These are phyloP conservation scores for Suillus subalutaceus DNA, from an alignment of 768 basidiomycete genomes.

Conservation along the genomic window DNA sequence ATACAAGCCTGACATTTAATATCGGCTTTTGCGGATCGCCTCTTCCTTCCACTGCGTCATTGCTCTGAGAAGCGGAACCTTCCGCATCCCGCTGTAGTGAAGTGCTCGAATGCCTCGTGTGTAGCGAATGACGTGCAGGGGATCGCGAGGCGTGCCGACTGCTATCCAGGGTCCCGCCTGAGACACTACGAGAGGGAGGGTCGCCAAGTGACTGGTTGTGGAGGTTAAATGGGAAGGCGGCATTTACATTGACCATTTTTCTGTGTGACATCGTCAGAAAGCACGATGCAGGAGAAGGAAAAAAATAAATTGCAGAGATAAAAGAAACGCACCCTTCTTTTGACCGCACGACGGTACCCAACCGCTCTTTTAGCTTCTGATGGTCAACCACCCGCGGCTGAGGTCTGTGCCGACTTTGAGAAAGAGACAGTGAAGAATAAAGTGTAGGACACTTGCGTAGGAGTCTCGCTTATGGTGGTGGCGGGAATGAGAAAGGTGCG, in stretches of 20 bases:
- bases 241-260: slow-evolving; percentile 72
- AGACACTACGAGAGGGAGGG: slow-evolving; percentile 37
- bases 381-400: slow-evolving; percentile 46
- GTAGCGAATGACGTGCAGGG: slow-evolving; percentile 19
- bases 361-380: slow-evolving; percentile 51
- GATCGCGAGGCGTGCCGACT: slow-evolving; percentile 26
- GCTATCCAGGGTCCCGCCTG: slow-evolving; percentile 29
- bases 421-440: neutral
- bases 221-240: slow-evolving; percentile 63
- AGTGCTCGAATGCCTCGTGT: slow-evolving; percentile 24
- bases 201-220: slow-evolving; percentile 41
- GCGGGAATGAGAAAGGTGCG: slow-evolving; percentile 33
- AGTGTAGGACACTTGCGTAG: slow-evolving; percentile 22
- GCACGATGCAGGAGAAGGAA: neutral
- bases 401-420: slow-evolving; percentile 20
- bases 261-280: slow-evolving; percentile 34
- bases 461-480: slow-evolving; percentile 24
- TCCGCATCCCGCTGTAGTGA: slow-evolving; percentile 26
- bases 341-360: slow-evolving; percentile 58
- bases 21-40: slow-evolving; percentile 13
- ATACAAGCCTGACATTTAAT: slow-evolving; percentile 31
- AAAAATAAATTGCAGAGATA: neutral
- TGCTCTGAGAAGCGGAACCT: slow-evolving; percentile 19
- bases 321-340: slow-evolving; percentile 56
- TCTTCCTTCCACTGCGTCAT: slow-evolving; percentile 2